A percentile compares a stretch with the other conserved stretches of the same genome.
phyloP scores from a whole-genome alignment of 2,329 filamentous ascomycete genomes.

The Chalaropsis thielavioides region DNA sequence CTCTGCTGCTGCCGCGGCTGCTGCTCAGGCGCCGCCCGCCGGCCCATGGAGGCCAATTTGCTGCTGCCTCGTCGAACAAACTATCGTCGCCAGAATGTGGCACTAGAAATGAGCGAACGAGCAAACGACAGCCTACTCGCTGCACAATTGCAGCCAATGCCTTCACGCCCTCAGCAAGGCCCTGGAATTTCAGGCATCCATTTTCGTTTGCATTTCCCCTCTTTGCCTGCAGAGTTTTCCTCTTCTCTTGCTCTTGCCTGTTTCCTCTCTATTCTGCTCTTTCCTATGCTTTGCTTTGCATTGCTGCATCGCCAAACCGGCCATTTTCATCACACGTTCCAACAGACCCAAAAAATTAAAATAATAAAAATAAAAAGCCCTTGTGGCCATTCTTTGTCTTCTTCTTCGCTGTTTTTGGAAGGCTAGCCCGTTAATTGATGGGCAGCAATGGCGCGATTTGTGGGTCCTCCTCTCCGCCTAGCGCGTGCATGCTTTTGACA shows the following conservation, averaged over 20 bases:
- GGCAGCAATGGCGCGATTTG: background rate
- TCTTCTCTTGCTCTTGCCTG: background rate
- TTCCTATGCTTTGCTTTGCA: too few relatives aligned
- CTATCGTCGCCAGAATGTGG: conserved; percentile 4
- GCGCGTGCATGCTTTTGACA: background rate
- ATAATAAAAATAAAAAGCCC: too few relatives aligned
- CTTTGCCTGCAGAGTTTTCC: background rate
- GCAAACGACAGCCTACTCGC: background rate
- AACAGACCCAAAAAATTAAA: too few relatives aligned
- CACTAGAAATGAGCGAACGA: background rate
- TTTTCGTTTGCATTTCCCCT: background rate
- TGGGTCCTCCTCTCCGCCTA: background rate
- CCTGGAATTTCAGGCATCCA: background rate
- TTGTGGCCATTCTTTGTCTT: background rate
- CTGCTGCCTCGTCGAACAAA: background rate
- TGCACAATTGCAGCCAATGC: too few relatives aligned
- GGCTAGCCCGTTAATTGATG: background rate
- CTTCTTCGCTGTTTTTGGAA: background rate
- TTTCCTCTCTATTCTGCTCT: background rate
- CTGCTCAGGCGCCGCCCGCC: background rate
- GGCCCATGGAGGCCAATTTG: background rate
- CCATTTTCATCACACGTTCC: too few relatives aligned
- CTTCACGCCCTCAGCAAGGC: background rate
- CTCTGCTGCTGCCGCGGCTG: too few relatives aligned
- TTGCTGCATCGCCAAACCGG: background rate